Conservation (phyloP, 176 grass and related monocot genomes). For the Areca catechu region DNA sequence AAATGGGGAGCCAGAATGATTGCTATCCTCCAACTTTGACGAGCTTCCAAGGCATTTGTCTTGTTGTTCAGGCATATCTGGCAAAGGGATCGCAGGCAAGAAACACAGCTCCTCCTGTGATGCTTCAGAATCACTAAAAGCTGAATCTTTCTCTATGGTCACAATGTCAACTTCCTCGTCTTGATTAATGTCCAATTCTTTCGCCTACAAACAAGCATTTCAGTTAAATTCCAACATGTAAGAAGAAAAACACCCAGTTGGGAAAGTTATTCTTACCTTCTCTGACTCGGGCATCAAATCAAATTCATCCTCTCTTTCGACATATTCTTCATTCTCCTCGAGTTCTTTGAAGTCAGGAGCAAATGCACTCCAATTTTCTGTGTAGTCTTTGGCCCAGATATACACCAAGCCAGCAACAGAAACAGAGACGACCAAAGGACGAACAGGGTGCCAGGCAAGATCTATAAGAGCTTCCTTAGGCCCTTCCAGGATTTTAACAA, state of each 20-base stretch:
- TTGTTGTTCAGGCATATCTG: conserved; percentile 67
- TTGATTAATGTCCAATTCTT: conserved; percentile 60
- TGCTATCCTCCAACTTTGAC: conserved; percentile 82
- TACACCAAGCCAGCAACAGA: conserved; percentile 67
- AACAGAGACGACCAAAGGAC: conserved; percentile 68
- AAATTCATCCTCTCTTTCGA: no score
- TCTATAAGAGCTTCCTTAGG: conserved; percentile 90
- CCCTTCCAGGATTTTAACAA: conserved; percentile 97
- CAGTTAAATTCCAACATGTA: no score
- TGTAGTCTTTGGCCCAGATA: conserved; percentile 87
- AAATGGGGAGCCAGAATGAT: conserved; percentile 77
- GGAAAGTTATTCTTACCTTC: no score
- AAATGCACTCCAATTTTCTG: conserved; percentile 96
- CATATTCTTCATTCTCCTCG: conserved; percentile 97
- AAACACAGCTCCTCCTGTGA: conserved; percentile 49
- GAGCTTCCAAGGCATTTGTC: conserved; percentile 86
- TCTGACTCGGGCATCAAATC: conserved; percentile 14
- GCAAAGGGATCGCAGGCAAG: conserved; percentile 64
- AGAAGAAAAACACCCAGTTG: no score
- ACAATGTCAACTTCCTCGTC: conserved; percentile 69
- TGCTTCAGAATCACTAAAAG: conserved; percentile 58
- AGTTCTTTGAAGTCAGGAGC: conserved; percentile 95
- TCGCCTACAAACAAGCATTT: conserved; percentile 49
- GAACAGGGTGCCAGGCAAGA: conserved; percentile 89
- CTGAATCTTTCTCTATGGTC: conserved; percentile 49